Base-by-base conservation (phyloP, 192 early-diverging fungal genomes). In the Podila clonocystis region DNA sequence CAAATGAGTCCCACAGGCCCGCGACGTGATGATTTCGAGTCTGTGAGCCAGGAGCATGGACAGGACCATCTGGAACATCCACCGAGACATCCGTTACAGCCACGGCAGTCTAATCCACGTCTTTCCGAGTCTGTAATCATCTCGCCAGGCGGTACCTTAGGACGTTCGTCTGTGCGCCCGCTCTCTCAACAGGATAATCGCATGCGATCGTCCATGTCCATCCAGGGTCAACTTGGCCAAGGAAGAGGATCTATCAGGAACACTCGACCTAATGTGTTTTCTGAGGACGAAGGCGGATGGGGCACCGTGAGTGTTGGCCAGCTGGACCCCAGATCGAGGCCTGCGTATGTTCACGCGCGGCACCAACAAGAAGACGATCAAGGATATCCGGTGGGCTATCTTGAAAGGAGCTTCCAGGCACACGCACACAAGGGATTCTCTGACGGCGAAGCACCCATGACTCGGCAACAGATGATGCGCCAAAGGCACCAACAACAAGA, bases 1-100 rank as follows among this genome's bases (percentile, higher is more conserved):
- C 76, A 68, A 15, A 55, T 55, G 52, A 55, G n/a, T 8, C 52
- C 52, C 24, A 55, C 52, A 17, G n/a, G 24, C 11, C n/a, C n/a
- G n/a, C 52, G 52, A 26, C 52, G 22, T 22, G 24, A 55, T 55
- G 52, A 55, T 1, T 22, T 24, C n/a, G 52, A 26, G 5, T 9
- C 8, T 24, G 52, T 0, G 12, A 17, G 9, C 2, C 8, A 26
- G 8, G 52, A 55, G 5, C 52, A 55, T 6, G 22, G 52, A 24
- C 19, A 55, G 49, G 49, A 8, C 52, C 52, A 55, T 6, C 52
- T 24, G 9, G 52, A 55, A 55, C n/a, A 22, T 11, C 8, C 52
- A 24, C 11, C n/a, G 6, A 12, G 4, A 24, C 19, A 17, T 3
- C 52, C 24, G 9, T 24, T 55, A 52, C 50, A 22, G 52, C 24